Evolutionary conservation across 1,284 basidiomycete genomes (phyloP), one percentile per base, ranked within the genome.

Genomic region (Coniferiporia weirii): DNA sequence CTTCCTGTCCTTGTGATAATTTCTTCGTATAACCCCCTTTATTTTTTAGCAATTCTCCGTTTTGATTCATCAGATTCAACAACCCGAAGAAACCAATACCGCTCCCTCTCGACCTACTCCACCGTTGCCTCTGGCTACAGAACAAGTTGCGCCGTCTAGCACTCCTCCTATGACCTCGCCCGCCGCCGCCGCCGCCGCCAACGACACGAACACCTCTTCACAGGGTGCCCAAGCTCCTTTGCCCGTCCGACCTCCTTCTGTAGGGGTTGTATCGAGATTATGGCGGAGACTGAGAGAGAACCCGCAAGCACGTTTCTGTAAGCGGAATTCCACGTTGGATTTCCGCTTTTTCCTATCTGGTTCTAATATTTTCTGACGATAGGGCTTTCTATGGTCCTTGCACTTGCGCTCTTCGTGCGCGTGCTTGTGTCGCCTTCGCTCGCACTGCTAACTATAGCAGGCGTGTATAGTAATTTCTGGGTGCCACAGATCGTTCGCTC

Each of bases 401-500:
- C 85, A 60, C 73, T 92, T 57, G 80, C 85, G 12, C 73, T 90
- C 58, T 79, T 91, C 51, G 81, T 90, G 65, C 83, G 89, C 43
- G 77, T 93, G 57, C 83, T 91, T 45, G 72, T 93, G 56, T 82
- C 87, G 2, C 86, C 91, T 0, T 80, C 82, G 0, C 73, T 92
- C 12, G 81, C 89, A 0, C 78, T 92, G 35, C 69, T 91, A 46
- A 83, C 91, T 65, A 78, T 94, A n/a, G 81, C 79, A 13, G 68
- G 76, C 19, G 79, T 91, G 60, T 92, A 94, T 71, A 87, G 84
- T 1, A 81, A 81, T 64, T 80, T 89, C 64, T 96, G 93, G 93
- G 65, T 88, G 1, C 87, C 90, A 4, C 93, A 95, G 73, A 93
- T 95, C 55, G 77, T 87, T 62, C 79, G 93, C 27, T 91, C 93